phyloP scores from a whole-genome alignment of 169 alveolate genomes.

The Theileria parva region DNA sequence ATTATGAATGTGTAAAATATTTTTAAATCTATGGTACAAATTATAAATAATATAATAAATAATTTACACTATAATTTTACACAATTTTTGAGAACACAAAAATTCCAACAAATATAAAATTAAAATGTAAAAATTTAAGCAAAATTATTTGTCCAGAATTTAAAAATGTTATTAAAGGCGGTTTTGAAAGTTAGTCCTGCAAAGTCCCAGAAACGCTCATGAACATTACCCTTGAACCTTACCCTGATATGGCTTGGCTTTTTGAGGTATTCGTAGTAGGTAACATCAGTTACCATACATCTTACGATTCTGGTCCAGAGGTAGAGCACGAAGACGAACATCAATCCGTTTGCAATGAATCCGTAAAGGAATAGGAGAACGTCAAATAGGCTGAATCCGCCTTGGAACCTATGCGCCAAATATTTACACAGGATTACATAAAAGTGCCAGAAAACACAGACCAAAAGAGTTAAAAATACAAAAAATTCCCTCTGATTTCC shows the following conservation, averaged over 20 bases:
- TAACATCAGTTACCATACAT: conserved; percentile 83
- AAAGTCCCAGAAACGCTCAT: conserved; percentile 64
- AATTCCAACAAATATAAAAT: neutral
- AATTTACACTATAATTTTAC: neutral
- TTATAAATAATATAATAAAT: no score
- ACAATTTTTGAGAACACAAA: neutral
- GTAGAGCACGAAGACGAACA: conserved; percentile 78
- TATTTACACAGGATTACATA: conserved; percentile 68
- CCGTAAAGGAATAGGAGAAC: conserved; percentile 31
- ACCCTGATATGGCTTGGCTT: conserved; percentile 68
- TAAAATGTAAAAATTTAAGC: neutral
- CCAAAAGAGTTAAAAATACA: conserved; percentile 63
- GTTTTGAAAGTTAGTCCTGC: conserved; percentile 15
- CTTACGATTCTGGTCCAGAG: conserved; percentile 78
- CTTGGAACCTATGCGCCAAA: conserved; percentile 18
- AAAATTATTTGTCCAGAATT: conserved; percentile 45
- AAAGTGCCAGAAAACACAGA: conserved; percentile 65
- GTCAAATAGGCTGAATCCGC: conserved; percentile 45
- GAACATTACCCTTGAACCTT: conserved; percentile 45
- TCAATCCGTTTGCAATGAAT: conserved; percentile 69
- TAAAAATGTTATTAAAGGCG: conserved; percentile 25
- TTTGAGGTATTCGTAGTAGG: conserved; percentile 85
- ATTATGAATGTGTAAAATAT: neutral
- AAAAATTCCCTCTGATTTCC: conserved; percentile 75
- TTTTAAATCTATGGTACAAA: neutral